A percentile compares a stretch with the other conserved stretches of the same genome.
Evolutionary conservation across 2,329 filamentous ascomycete genomes (phyloP).

Genomic region (Pseudocercospora musae): DNA sequence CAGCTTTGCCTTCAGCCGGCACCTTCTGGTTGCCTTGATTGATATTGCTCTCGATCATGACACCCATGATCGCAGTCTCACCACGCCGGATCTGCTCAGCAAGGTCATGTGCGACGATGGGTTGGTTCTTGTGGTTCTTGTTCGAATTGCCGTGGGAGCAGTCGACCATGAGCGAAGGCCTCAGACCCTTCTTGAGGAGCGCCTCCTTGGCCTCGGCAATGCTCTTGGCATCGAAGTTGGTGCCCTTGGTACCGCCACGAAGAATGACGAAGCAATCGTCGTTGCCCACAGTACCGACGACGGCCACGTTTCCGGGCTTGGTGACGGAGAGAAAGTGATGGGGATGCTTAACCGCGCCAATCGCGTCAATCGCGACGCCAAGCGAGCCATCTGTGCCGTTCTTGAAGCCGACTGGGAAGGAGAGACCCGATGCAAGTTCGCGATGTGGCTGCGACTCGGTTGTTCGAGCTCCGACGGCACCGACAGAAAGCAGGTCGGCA

Average conservation of each 20-base stretch:
- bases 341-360: constrained; percentile 84
- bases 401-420: constrained; percentile 99
- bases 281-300: constrained; percentile 91
- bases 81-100: constrained; percentile 82
- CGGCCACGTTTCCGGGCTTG: constrained; percentile 91
- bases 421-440: constrained; percentile 87
- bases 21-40: constrained; percentile 93
- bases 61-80: constrained; percentile 85
- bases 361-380: constrained; percentile 88
- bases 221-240: constrained; percentile 86
- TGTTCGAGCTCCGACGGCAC: constrained; percentile 91
- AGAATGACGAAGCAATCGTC: constrained; percentile 97
- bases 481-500: constrained; percentile 84
- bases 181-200: constrained; percentile 68
- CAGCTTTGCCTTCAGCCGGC: constrained; percentile 76
- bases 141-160: constrained; percentile 84
- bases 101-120: constrained; percentile 78
- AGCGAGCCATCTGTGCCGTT: constrained; percentile 94
- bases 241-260: constrained; percentile 85
- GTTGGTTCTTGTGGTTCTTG: constrained; percentile 97
- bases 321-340: constrained; percentile 98
- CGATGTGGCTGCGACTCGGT: constrained; percentile 95
- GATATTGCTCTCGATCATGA: constrained; percentile 99
- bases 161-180: constrained; percentile 86
- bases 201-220: constrained; percentile 79